These are phyloP conservation scores for Pseudogymnoascus pannorum DNA, from an alignment of 2,329 filamentous ascomycete species.

Conservation along the genomic window DNA sequence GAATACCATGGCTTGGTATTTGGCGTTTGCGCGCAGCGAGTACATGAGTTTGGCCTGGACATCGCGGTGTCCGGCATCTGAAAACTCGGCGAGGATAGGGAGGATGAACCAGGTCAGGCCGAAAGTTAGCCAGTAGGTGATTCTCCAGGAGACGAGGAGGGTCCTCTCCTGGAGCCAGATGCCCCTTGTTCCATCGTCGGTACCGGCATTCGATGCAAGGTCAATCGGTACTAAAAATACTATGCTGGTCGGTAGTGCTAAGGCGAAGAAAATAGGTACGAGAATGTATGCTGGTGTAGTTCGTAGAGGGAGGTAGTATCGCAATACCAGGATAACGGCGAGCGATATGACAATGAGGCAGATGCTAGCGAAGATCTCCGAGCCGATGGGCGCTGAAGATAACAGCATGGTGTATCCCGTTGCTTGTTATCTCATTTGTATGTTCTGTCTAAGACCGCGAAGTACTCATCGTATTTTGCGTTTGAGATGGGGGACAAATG, in stretches of 20 bases:
- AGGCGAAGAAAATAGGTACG: constrained; percentile 90
- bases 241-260: constrained; percentile 85
- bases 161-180: constrained; percentile 80
- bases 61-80: constrained; percentile 87
- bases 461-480: neutral
- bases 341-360: constrained; percentile 68
- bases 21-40: constrained; percentile 77
- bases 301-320: constrained; percentile 84
- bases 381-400: constrained; percentile 59
- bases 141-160: constrained; percentile 83
- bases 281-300: constrained; percentile 84
- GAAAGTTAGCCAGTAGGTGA: constrained; percentile 97
- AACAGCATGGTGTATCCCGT: neutral
- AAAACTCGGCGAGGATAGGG: constrained; percentile 87
- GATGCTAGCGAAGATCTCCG: constrained; percentile 67
- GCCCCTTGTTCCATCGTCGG: constrained; percentile 64
- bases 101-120: constrained; percentile 90
- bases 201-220: constrained; percentile 74
- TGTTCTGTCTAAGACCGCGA: neutral
- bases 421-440: neutral
- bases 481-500: neutral
- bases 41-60: constrained; percentile 74
- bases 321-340: constrained; percentile 73
- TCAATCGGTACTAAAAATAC: constrained; percentile 92
- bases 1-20: constrained; percentile 78